phyloP scores from a whole-genome alignment of 305 asterid species.

The Plantago coronopus region DNA sequence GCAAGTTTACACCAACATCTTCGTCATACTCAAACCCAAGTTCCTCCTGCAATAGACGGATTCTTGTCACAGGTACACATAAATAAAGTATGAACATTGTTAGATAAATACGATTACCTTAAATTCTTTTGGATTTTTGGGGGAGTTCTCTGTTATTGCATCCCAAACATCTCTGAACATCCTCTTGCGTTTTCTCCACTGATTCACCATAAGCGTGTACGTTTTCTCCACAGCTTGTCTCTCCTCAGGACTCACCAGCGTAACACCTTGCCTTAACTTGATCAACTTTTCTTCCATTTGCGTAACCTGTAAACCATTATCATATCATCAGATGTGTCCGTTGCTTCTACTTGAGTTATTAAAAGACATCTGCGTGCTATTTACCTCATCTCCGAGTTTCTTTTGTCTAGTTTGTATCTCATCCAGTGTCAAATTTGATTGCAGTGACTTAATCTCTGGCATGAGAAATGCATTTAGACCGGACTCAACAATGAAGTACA shows the following conservation, averaged over 20 bases:
- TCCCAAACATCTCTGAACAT: conserved; percentile 93
- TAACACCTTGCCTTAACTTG: conserved; percentile 72
- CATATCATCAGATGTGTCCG: conserved; percentile 8
- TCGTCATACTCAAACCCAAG: conserved; percentile 93
- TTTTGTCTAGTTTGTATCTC: conserved; percentile 54
- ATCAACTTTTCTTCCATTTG: conserved; percentile 79
- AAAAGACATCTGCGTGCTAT: conserved; percentile 5
- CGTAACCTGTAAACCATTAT: conserved; percentile 41
- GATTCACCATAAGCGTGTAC: conserved; percentile 48
- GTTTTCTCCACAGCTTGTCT: conserved; percentile 57
- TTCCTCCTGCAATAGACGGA: conserved; percentile 57
- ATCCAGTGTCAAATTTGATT: conserved; percentile 74
- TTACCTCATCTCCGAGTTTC: conserved; percentile 66
- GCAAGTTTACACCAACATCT: conserved; percentile 78
- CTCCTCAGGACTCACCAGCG: conserved; percentile 81
- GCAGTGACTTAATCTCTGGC: conserved; percentile 77
- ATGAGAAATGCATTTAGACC: conserved; percentile 17
- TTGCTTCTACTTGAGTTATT: conserved; percentile 12
- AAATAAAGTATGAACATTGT: neutral
- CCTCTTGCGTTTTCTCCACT: conserved; percentile 88
- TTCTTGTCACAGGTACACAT: conserved; percentile 9
- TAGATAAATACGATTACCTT: conserved; percentile 39
- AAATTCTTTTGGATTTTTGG: conserved; percentile 75
- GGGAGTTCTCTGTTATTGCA: conserved; percentile 89
- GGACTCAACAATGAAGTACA: conserved; percentile 17